Evolutionary conservation across 2,329 filamentous ascomycete species (phyloP), one percentile per base, ranked within the genome.

Genomic region (Talaromyces sp.): DNA sequence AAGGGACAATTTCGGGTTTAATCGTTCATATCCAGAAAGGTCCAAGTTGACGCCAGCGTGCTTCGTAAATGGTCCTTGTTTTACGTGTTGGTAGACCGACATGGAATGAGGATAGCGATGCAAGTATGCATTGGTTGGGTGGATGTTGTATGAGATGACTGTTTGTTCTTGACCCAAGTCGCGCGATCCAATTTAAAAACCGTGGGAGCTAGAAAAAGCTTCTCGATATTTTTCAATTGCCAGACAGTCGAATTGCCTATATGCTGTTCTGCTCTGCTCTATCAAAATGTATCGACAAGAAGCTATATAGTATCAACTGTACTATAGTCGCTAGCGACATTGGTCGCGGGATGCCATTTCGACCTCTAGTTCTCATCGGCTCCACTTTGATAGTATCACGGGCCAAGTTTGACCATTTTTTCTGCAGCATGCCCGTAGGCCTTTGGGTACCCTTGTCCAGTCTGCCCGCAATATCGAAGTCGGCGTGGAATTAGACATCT

Each of bases 251-350:
- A 71, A 70, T 71, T 70, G 68, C 73, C 73, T 77, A 82, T 74
- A 77, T 79, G 80, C 76, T 80, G 80, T 71, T 81, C 80, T 47
- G 80, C 71, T 81, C 80, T 82, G 84, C 80, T 84, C 84, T 87
- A 87, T 85, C 80, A 85, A 86, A 82, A 85, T 84, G 83, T 85
- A 84, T 86, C 83, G 83, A 86, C 82, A 86, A 81, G 81, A 82
- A 83, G 84, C 82, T 86, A 85, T 84, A 84, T 82, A 82, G 78
- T 77, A 80, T 78, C 73, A 72, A 75, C 71, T 74, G 73, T 77
- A 79, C 75, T 78, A 78, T 77, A 71, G 71, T 75, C 69, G 75
- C 72, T 74, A 63, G 72, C 69, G 69, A 72, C 66, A 72, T 73
- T 67, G 67, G 52, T 64, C 68, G 69, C 70, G 69, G 65, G 70